Conservation (phyloP, 2,329 filamentous ascomycete species). For the Cladosporium sp. region DNA sequence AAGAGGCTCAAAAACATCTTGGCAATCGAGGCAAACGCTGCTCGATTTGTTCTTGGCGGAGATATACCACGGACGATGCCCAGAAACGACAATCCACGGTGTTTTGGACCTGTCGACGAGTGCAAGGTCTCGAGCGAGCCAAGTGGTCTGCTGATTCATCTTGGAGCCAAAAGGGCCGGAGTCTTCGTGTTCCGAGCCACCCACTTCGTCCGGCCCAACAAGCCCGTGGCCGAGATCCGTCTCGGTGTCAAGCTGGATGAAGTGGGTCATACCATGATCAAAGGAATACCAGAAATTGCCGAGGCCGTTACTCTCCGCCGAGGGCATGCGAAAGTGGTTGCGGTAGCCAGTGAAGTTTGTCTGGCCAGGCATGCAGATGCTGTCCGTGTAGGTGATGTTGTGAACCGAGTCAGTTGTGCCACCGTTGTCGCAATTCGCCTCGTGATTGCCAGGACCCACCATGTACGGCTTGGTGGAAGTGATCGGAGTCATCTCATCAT, state of each 20-base stretch:
- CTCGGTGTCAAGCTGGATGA: constrained; percentile 43
- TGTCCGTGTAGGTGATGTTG: constrained; percentile 36
- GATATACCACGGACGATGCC: constrained; percentile 46
- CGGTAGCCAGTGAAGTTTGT: constrained; percentile 45
- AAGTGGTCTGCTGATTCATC: constrained; percentile 40
- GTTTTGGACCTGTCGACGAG: constrained; percentile 42
- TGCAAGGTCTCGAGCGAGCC: constrained; percentile 40
- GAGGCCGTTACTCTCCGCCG: constrained; percentile 42
- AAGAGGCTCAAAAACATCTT: constrained; percentile 40
- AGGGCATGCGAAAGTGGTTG: constrained; percentile 48
- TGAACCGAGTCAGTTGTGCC: constrained; percentile 30
- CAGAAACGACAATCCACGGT: constrained; percentile 45
- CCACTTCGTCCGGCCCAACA: constrained; percentile 34
- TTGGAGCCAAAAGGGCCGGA: constrained; percentile 44
- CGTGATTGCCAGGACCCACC: constrained; percentile 47
- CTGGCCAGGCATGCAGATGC: too few relatives aligned
- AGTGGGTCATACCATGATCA: constrained; percentile 48
- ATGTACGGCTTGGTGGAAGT: constrained; percentile 44
- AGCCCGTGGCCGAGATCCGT: constrained; percentile 47
- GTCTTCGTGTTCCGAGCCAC: constrained; percentile 39
- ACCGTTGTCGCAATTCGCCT: constrained; percentile 37
- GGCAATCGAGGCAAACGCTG: constrained; percentile 10
- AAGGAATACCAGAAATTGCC: constrained; percentile 50
- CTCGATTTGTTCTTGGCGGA: constrained; percentile 26
- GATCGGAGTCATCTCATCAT: constrained; percentile 35